Percentiles rank a stretch among this genome's conserved stretches.
Conservation (phyloP, 768 basidiomycete species). For the Pleurotus ostreatus region DNA sequence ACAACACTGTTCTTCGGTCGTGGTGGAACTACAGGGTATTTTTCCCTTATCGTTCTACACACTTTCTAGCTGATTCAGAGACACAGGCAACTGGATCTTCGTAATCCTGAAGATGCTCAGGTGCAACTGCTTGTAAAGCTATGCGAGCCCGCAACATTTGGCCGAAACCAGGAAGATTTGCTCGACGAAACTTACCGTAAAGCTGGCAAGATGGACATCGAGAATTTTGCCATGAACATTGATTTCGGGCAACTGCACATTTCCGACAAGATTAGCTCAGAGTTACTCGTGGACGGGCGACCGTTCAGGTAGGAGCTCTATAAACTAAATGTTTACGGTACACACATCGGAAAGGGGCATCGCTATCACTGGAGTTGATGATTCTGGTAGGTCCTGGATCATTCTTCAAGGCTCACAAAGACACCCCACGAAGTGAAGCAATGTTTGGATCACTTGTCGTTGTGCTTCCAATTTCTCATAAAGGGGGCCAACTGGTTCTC, state of each 20-base stretch:
- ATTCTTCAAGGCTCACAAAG: slow-evolving; percentile 44
- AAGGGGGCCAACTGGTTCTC: slow-evolving; percentile 33
- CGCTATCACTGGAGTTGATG: too few relatives aligned
- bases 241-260: slow-evolving; percentile 21
- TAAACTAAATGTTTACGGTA: slow-evolving; percentile 44
- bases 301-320: slow-evolving; percentile 31
- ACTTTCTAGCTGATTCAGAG: too few relatives aligned
- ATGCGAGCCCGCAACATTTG: neutral
- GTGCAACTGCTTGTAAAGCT: neutral
- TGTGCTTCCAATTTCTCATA: slow-evolving; percentile 34
- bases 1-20: neutral
- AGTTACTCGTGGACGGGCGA: slow-evolving; percentile 15
- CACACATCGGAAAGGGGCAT: neutral
- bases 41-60: neutral
- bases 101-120: neutral
- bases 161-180: neutral
- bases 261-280: slow-evolving; percentile 18
- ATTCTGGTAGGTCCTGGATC: slow-evolving; percentile 23
- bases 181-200: neutral
- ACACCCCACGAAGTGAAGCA: slow-evolving; percentile 34
- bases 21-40: neutral
- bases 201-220: neutral
- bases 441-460: slow-evolving; percentile 49
- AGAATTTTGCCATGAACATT: slow-evolving; percentile 26
- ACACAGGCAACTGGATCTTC: neutral